Evolutionary conservation across 768 basidiomycete genomes (phyloP).

Genomic region (Boletus fagicola): DNA sequence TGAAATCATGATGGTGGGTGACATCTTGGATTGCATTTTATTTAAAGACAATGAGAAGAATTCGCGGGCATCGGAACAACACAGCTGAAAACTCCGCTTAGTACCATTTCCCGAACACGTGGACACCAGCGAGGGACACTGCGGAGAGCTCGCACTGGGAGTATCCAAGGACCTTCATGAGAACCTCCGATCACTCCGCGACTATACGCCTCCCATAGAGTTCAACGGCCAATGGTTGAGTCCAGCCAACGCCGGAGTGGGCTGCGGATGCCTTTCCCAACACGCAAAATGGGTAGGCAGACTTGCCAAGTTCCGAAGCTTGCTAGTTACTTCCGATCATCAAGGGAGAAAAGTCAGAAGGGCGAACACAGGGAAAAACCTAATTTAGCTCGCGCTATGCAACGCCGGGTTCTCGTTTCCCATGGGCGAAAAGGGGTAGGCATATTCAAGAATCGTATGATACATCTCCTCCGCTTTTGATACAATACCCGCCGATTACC

Average conservation of each 20-base stretch:
- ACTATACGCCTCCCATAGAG: not conserved
- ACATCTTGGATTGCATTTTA: not conserved
- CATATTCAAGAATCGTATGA: not conserved
- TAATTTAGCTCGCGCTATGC: slow-evolving; percentile 7
- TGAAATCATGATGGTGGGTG: not conserved
- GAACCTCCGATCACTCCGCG: slow-evolving; percentile 4
- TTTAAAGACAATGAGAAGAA: not conserved
- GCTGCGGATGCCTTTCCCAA: not conserved
- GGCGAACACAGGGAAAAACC: not conserved
- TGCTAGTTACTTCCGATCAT: slow-evolving; percentile 12
- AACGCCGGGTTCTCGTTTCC: not conserved
- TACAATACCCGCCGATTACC: not conserved
- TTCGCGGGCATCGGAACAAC: not conserved
- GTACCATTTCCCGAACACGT: not conserved
- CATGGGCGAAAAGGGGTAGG: not conserved
- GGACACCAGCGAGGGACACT: not conserved
- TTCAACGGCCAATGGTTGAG: not conserved
- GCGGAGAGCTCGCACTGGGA: not conserved
- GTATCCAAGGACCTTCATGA: not conserved
- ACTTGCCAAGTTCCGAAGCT: not conserved
- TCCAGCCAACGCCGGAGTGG: not conserved
- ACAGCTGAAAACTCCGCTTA: not conserved
- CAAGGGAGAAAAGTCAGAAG: slow-evolving; percentile 9
- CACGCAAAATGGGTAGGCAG: not conserved
- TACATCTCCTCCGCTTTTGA: not conserved